phyloP scores from a whole-genome alignment of 2,329 filamentous ascomycete species.

The Diaporthe sp. region DNA sequence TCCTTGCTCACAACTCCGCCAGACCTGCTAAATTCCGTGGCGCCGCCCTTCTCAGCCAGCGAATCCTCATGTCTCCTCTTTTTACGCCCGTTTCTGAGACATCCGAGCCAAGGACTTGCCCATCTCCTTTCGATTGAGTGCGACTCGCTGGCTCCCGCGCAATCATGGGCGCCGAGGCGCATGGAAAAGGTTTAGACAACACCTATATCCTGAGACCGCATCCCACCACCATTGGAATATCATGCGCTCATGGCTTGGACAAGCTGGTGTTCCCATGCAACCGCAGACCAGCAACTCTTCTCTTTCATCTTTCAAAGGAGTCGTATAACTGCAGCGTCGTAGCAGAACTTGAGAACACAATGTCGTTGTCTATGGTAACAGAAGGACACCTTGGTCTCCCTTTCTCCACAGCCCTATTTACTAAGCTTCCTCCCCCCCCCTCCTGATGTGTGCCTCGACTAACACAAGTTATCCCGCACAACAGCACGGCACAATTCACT shows the following conservation, averaged over 20 bases:
- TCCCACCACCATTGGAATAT: not conserved
- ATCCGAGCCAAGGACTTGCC: not conserved
- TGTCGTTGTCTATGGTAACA: not conserved
- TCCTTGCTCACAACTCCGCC: not conserved
- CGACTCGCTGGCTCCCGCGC: not conserved
- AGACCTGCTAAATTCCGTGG: not conserved
- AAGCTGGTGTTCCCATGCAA: not conserved
- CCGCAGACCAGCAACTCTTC: not conserved
- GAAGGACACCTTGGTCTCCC: not conserved
- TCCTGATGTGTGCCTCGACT: not conserved
- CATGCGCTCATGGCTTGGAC: not conserved
- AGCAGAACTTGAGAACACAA: not conserved
- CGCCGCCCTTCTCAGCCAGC: slow-evolving; percentile 1
- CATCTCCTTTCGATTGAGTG: not conserved
- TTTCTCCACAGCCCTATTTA: not conserved
- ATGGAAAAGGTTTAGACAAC: not conserved
- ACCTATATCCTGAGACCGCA: not conserved
- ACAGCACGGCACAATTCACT: slow-evolving; percentile 47
- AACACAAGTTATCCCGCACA: not conserved
- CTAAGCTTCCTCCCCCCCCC: not conserved
- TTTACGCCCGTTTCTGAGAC: not conserved
- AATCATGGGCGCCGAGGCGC: no score
- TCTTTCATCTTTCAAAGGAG: not conserved
- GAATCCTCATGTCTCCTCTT: not conserved
- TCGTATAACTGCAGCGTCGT: not conserved